phyloP scores from a whole-genome alignment of 805 yeast genomes.

The Metschnikowia lochheadii region DNA sequence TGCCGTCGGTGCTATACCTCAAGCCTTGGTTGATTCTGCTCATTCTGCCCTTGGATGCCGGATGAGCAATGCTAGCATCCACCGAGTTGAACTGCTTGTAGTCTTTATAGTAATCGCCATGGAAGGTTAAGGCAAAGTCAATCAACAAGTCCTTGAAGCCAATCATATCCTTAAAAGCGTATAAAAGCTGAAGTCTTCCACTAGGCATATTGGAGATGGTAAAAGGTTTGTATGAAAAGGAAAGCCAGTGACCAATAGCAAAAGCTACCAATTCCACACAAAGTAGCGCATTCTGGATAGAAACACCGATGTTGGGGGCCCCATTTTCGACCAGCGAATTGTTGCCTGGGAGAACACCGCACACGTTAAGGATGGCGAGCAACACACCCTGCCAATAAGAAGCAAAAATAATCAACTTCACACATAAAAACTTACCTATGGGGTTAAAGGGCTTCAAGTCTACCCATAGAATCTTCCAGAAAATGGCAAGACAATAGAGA shows the following conservation, averaged over 20 bases:
- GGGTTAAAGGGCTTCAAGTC: constrained; percentile 82
- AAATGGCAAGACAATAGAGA: constrained; percentile 77
- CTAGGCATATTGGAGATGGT: constrained; percentile 58
- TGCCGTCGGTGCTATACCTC: constrained; percentile 75
- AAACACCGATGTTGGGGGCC: constrained; percentile 44
- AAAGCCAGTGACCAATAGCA: constrained; percentile 82
- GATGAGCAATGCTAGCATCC: constrained; percentile 64
- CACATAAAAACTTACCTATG: constrained; percentile 88
- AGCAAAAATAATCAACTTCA: constrained; percentile 90
- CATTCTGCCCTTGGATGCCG: constrained; percentile 57
- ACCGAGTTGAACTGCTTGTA: constrained; percentile 81
- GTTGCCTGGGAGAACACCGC: constrained; percentile 41
- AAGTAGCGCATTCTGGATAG: constrained; percentile 72
- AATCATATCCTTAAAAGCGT: constrained; percentile 73
- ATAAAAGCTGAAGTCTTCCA: constrained; percentile 54
- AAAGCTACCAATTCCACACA: constrained; percentile 83
- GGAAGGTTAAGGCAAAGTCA: constrained; percentile 70
- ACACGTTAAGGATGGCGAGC: constrained; percentile 48
- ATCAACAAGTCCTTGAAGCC: constrained; percentile 72
- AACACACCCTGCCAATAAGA: constrained; percentile 94
- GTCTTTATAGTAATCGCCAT: constrained; percentile 68
- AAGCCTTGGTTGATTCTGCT: constrained; percentile 79
- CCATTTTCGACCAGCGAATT: constrained; percentile 21
- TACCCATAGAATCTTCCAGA: constrained; percentile 84
- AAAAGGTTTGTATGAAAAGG: constrained; percentile 78